A percentile compares a stretch with the other conserved stretches of the same genome.
Conservation (phyloP, 441 rosid genomes). For the Kokia cookei region DNA sequence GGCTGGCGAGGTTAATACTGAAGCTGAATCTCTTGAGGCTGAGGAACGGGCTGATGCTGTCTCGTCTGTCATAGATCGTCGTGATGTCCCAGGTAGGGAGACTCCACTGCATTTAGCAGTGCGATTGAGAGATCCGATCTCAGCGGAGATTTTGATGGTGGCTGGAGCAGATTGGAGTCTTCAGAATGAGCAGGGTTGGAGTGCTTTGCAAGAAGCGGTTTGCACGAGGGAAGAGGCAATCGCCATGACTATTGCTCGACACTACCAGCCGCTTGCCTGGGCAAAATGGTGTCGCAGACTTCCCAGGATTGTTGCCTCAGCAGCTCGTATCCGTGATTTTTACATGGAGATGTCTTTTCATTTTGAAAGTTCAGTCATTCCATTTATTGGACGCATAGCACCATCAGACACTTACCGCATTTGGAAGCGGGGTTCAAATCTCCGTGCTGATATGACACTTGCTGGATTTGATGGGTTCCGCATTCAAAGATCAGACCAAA, state of each 20-base stretch:
- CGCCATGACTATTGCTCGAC: slow-evolving; percentile 83
- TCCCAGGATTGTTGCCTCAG: slow-evolving; percentile 83
- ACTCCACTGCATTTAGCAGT: slow-evolving; percentile 97
- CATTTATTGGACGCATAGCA: slow-evolving; percentile 94
- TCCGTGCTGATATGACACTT: slow-evolving; percentile 97
- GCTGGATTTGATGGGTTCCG: slow-evolving; percentile 97
- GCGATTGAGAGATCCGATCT: slow-evolving; percentile 60
- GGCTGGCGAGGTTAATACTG: slow-evolving; percentile 84
- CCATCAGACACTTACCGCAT: slow-evolving; percentile 98
- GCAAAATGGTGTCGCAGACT: slow-evolving; percentile 98
- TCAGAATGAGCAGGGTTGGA: slow-evolving; percentile 99
- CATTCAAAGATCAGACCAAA: slow-evolving; percentile 91
- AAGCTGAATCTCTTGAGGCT: slow-evolving; percentile 71
- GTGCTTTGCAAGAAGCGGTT: slow-evolving; percentile 97
- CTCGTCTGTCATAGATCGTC: slow-evolving; percentile 65
- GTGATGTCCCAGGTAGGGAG: slow-evolving; percentile 95
- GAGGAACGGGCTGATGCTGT: slow-evolving; percentile 80
- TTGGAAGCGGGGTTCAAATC: slow-evolving; percentile 97
- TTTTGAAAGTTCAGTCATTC: slow-evolving; percentile 96
- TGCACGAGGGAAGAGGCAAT: slow-evolving; percentile 89
- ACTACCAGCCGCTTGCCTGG: slow-evolving; percentile 98
- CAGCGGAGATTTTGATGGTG: slow-evolving; percentile 93
- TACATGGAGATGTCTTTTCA: slow-evolving; percentile 98
- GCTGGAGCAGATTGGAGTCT: slow-evolving; percentile 99
- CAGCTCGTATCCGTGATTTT: slow-evolving; percentile 80